A percentile compares a stretch with the other conserved stretches of the same genome.
Conservation (phyloP, 495 filamentous ascomycete genomes). For the Hypomontagnella submonticulosa region DNA sequence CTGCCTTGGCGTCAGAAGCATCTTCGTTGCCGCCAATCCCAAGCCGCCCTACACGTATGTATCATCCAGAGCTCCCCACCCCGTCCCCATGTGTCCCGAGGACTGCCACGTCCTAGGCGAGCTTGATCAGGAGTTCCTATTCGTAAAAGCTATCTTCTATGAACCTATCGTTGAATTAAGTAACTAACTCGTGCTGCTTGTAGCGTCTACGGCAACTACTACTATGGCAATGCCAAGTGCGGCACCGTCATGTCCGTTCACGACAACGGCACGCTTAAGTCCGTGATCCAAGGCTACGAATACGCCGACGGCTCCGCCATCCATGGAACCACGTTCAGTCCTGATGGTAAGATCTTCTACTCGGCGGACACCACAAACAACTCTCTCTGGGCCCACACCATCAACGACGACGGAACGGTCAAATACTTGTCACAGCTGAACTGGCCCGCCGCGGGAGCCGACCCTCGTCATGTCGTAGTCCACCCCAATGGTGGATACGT, state of each 20-base stretch:
- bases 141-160: background rate
- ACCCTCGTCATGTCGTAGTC: conserved; percentile 45
- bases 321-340: conserved; percentile 50
- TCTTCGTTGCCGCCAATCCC: conserved; percentile 44
- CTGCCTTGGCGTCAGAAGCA: conserved; percentile 43
- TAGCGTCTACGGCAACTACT: conserved; percentile 48
- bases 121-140: too few species aligned
- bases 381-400: conserved; percentile 51
- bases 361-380: conserved; percentile 51
- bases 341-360: conserved; percentile 37
- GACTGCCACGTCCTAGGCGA: too few species aligned
- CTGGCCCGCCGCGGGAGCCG: conserved; percentile 33
- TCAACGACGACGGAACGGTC: conserved; percentile 40
- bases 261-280: conserved; percentile 41
- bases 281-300: conserved; percentile 42
- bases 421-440: conserved; percentile 11
- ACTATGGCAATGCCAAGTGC: conserved; percentile 47
- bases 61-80: background rate
- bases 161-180: background rate
- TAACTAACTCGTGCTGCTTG: background rate
- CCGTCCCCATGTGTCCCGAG: background rate
- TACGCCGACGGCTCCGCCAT: conserved; percentile 47
- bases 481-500: conserved; percentile 46
- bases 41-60: conserved; percentile 41
- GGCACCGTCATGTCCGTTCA: conserved; percentile 49